Conservation (phyloP, 140 eudicot genomes). For the Anethum foeniculum region DNA sequence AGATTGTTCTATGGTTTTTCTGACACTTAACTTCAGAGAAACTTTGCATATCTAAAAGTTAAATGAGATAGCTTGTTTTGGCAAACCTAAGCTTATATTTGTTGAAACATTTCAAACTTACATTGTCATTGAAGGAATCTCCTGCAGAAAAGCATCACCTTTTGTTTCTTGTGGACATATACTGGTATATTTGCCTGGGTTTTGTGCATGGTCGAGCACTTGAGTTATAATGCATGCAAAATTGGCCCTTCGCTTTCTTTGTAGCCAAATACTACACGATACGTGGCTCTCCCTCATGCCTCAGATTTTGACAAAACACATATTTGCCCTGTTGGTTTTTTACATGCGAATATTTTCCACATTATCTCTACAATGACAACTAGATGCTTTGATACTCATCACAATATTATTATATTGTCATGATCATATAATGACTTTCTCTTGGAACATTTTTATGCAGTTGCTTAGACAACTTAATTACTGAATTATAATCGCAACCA, state of each 20-base stretch:
- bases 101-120: neutral
- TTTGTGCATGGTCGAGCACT: neutral
- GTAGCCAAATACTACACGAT: neutral
- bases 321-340: neutral
- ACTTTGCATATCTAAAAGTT: neutral
- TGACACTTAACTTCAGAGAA: neutral
- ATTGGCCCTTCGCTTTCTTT: neutral
- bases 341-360: neutral
- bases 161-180: slow-evolving; percentile 10
- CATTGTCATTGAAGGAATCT: slow-evolving; percentile 18
- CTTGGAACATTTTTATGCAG: neutral
- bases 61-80: neutral
- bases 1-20: neutral
- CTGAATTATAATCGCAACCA: neutral
- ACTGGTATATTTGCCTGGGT: neutral
- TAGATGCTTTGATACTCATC: neutral
- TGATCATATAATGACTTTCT: neutral
- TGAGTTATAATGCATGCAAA: neutral
- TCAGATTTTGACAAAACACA: neutral
- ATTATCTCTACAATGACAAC: neutral
- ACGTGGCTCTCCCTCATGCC: neutral
- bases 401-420: neutral
- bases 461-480: slow-evolving; percentile 1
- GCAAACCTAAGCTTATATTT: neutral
- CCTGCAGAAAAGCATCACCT: slow-evolving; percentile 22